Percentiles rank a stretch among this genome's conserved stretches.
phyloP scores from a whole-genome alignment of 345 rosid species.

The Hibiscus mutabilis region DNA sequence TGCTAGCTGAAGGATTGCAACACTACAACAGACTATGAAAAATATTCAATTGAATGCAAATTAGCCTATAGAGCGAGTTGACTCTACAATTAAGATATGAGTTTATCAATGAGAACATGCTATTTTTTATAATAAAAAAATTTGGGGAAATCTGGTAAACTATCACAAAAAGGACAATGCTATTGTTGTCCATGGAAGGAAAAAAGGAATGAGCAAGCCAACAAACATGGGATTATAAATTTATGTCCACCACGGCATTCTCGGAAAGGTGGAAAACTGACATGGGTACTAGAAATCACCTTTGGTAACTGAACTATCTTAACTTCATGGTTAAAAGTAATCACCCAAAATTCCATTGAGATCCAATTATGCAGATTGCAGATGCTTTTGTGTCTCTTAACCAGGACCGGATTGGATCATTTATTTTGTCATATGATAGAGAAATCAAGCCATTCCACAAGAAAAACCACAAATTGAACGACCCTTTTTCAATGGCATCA shows the following conservation, averaged over 20 bases:
- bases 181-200: background rate
- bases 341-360: background rate
- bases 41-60: background rate
- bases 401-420: background rate
- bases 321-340: constrained; percentile 1
- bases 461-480: background rate
- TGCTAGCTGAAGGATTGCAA: constrained; percentile 5
- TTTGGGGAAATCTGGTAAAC: background rate
- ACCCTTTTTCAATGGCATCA: background rate
- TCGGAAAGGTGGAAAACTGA: background rate
- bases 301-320: background rate
- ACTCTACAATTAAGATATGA: constrained; percentile 10
- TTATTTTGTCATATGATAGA: background rate
- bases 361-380: background rate
- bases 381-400: background rate
- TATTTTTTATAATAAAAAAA: no score
- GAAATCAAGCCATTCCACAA: background rate
- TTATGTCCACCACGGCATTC: background rate
- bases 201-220: constrained; percentile 8
- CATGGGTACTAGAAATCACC: background rate
- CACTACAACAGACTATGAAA: background rate
- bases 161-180: background rate
- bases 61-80: background rate
- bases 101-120: background rate
- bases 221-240: background rate